Conservation (phyloP, 1,284 basidiomycete species). For the Rhodotorula sp. region DNA sequence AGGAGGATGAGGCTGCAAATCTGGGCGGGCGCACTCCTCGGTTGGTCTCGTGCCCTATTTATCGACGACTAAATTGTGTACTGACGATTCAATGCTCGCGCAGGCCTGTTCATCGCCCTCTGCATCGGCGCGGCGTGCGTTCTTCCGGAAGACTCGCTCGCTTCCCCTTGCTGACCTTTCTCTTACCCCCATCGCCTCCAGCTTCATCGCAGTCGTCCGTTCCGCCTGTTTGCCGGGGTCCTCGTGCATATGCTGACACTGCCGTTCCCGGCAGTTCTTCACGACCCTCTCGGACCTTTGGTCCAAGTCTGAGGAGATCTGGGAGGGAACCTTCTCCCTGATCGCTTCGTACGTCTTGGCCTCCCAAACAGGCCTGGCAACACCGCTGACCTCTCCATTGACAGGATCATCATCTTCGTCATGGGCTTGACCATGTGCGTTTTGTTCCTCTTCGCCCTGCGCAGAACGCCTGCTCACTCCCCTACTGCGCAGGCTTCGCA, state of each 20-base stretch:
- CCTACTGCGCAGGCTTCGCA: conserved; percentile 52
- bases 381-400: background rate
- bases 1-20: conserved; percentile 57
- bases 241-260: background rate
- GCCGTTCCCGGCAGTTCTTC: conserved; percentile 52
- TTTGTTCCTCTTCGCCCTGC: conserved; percentile 52
- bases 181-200: background rate
- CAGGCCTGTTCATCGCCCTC: conserved; percentile 69
- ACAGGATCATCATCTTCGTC: conserved; percentile 69
- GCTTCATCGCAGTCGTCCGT: conserved; percentile 56
- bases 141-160: too few relatives aligned
- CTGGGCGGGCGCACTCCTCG: conserved; percentile 70
- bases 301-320: conserved; percentile 60
- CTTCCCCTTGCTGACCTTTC: background rate
- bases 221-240: background rate
- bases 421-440: conserved; percentile 59
- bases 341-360: conserved; percentile 61
- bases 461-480: conserved; percentile 58
- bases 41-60: background rate
- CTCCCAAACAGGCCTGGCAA: too few relatives aligned
- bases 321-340: conserved; percentile 68
- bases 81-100: too few relatives aligned
- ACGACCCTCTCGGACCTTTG: conserved; percentile 59
- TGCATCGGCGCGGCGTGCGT: conserved; percentile 60
- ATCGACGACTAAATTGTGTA: too few relatives aligned